phyloP scores from a whole-genome alignment of 1,284 basidiomycete species.

The Moesziomyces parantarcticus region DNA sequence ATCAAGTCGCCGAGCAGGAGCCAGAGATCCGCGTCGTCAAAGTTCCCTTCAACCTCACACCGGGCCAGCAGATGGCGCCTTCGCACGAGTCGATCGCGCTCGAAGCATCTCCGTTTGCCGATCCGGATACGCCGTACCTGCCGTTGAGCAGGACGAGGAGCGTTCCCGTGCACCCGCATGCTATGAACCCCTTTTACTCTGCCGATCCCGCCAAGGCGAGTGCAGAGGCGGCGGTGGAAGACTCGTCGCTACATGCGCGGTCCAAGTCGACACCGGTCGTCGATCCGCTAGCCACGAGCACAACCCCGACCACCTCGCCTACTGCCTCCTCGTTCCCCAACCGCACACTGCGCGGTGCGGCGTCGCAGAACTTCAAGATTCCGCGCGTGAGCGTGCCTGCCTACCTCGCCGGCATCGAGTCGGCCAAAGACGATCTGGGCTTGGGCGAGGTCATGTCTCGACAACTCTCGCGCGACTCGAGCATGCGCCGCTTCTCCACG shows the following conservation, averaged over 20 bases:
- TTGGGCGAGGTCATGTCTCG: background rate
- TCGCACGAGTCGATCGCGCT: background rate
- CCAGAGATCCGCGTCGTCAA: slow-evolving; percentile 9
- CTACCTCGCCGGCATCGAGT: slow-evolving; percentile 2
- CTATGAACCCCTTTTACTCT: slow-evolving; percentile 8
- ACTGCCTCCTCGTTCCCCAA: background rate
- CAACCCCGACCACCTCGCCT: background rate
- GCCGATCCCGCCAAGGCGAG: background rate
- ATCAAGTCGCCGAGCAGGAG: background rate
- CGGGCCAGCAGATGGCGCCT: background rate
- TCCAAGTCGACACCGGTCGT: slow-evolving; percentile 1
- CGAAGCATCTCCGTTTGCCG: background rate
- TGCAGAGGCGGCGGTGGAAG: too few species aligned
- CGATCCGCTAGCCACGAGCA: background rate
- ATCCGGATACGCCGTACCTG: background rate
- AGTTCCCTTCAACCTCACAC: background rate
- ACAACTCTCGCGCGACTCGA: slow-evolving; percentile 5
- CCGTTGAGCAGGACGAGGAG: slow-evolving; percentile 1
- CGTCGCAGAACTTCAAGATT: slow-evolving; percentile 18
- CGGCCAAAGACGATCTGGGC: background rate
- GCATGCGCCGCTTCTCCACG: background rate
- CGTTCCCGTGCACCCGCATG: background rate
- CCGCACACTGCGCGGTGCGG: background rate
- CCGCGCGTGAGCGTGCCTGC: slow-evolving; percentile 18
- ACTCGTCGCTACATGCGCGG: background rate